Evolutionary conservation across 352 stramenopile genomes (phyloP).

Genomic region (Phytophthora hibernalis): DNA sequence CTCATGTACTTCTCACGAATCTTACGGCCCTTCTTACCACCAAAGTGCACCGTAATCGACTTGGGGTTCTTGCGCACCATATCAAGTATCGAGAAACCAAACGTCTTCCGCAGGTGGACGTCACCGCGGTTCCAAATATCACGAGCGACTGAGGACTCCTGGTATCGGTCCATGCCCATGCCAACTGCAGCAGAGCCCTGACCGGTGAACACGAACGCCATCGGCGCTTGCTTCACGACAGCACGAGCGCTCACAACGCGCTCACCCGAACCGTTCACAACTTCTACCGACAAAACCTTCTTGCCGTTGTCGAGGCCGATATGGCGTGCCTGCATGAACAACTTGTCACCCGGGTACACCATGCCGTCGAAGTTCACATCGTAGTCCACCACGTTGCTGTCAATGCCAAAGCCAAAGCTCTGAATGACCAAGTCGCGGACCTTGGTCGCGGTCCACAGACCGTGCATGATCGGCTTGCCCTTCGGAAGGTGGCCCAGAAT

Average conservation of each 20-base stretch:
- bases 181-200: conserved; percentile 84
- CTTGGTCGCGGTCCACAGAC: conserved; percentile 90
- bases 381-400: conserved; percentile 78
- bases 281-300: conserved; percentile 78
- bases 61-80: conserved; percentile 90
- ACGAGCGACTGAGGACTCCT: conserved; percentile 69
- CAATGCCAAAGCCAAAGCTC: conserved; percentile 54
- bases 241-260: conserved; percentile 81
- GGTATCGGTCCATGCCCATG: conserved; percentile 93
- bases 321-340: conserved; percentile 85
- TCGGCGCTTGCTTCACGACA: conserved; percentile 69
- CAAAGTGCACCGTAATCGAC: conserved; percentile 88
- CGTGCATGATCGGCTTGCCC: conserved; percentile 87
- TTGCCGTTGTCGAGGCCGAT: conserved; percentile 65
- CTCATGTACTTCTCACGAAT: conserved; percentile 91
- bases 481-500: conserved; percentile 75
- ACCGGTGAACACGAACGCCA: conserved; percentile 89
- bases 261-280: conserved; percentile 78
- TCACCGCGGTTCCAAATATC: conserved; percentile 88
- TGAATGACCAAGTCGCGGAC: conserved; percentile 72
- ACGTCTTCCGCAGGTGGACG: conserved; percentile 68
- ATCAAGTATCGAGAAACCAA: conserved; percentile 90
- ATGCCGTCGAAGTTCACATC: conserved; percentile 88
- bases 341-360: conserved; percentile 82
- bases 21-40: conserved; percentile 72